These are phyloP conservation scores for Avena eriantha DNA, from an alignment of 176 grass and related monocot genomes.

Conservation along the genomic window DNA sequence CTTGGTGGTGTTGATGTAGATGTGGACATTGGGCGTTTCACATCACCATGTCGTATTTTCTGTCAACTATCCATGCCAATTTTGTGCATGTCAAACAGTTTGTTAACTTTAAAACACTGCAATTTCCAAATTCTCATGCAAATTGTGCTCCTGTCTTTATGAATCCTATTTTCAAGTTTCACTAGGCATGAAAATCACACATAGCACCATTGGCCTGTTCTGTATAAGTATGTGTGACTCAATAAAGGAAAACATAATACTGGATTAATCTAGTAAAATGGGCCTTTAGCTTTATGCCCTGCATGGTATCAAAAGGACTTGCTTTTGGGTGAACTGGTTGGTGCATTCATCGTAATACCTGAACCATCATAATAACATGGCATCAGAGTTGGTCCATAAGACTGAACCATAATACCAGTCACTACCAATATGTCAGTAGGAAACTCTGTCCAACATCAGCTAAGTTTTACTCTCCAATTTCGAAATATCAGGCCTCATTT, in stretches of 20 bases:
- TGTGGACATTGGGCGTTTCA: neutral
- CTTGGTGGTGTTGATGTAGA: too few relatives aligned
- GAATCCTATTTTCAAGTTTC: neutral
- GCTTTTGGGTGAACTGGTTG: too few relatives aligned
- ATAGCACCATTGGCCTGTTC: neutral
- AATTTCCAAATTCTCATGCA: neutral
- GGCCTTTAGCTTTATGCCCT: too few relatives aligned
- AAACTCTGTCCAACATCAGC: neutral
- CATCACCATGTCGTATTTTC: neutral
- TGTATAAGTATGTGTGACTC: constrained; percentile 14
- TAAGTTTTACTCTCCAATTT: neutral
- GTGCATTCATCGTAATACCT: too few relatives aligned
- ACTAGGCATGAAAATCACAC: neutral
- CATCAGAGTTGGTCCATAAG: too few relatives aligned
- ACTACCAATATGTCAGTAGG: too few relatives aligned
- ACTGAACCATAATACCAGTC: too few relatives aligned
- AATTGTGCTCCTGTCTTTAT: constrained; percentile 25
- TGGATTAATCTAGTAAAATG: neutral
- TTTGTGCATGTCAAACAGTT: constrained; percentile 13
- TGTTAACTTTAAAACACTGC: constrained; percentile 21
- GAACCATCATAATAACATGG: too few relatives aligned
- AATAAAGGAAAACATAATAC: neutral
- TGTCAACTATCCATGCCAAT: neutral
- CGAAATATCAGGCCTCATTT: neutral
- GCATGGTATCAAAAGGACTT: too few relatives aligned